Base-by-base conservation (phyloP, 2,329 filamentous ascomycete species). In the Botrytis deweyae region DNA sequence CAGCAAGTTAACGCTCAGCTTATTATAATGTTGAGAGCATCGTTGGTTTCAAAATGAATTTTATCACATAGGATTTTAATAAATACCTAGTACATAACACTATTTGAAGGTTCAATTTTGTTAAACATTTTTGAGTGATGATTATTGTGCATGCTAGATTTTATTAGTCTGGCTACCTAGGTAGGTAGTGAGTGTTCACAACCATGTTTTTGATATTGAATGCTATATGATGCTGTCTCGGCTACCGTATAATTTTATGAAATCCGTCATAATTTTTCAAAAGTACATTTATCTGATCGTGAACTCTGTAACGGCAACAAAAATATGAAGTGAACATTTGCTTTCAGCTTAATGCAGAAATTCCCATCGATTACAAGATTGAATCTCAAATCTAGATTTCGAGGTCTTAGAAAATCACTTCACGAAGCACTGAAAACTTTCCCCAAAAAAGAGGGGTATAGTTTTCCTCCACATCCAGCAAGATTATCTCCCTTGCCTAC, bases 211-310 rank as follows among this genome's bases (percentile, higher is more conserved):
- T 70, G 29, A 63, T 70, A 70, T 61, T 70, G 55, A 42, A 18
- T 70, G 67, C 67, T 14, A 70, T 62, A 36, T 46, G 40, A 46
- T 33, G 22, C 20, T 20, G 29, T 70, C n/a, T 68, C 10, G 58
- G 55, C 58, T 63, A 70, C 68, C 68, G 68, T 70, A 70, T 8
- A 62, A 29, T 63, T 62, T 63, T 49, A 29, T n/a, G n/a, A 58
- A 58, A 52, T 38, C 18, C 55, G 49, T 42, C 66, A 55, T 55
- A 38, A 33, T 62, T 70, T 44, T 70, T 33, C 22, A 67, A 10
- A 40, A 9, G 33, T 61, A n/a, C 4, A 1, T 33, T 6, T 58
- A 40, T 40, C 9, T 33, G 10, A 58, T 68, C 10, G 5, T 22
- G 14, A 22, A 22, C 18, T 25, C 18, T 33, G 40, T 29, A n/a